phyloP scores from a whole-genome alignment of 805 yeast species.

The Metschnikowia continentalis region DNA sequence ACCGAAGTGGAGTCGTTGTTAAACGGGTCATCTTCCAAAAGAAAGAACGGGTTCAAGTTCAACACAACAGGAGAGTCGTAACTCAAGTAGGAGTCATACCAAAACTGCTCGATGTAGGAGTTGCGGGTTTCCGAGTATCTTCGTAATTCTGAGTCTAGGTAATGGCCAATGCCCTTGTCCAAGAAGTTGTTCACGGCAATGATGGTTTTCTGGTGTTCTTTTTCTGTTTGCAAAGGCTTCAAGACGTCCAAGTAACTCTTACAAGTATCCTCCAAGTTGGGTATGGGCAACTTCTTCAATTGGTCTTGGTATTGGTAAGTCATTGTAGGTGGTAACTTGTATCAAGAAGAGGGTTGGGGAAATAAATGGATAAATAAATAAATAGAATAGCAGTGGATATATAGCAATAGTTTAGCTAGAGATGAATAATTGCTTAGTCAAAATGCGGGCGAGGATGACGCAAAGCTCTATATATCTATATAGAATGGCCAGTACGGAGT shows the following conservation, averaged over 20 bases:
- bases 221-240: conserved; percentile 76
- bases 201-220: conserved; percentile 60
- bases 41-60: conserved; percentile 84
- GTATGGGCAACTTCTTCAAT: conserved; percentile 73
- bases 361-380: background rate
- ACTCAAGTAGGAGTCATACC: conserved; percentile 87
- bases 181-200: conserved; percentile 56
- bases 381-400: background rate
- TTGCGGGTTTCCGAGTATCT: conserved; percentile 60
- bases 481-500: conserved; percentile 7
- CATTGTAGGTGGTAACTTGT: background rate
- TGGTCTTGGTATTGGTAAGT: conserved; percentile 58
- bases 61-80: conserved; percentile 90
- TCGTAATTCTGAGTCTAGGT: conserved; percentile 60
- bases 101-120: conserved; percentile 87
- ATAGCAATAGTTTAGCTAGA: background rate
- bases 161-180: conserved; percentile 46
- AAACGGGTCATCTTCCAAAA: conserved; percentile 89
- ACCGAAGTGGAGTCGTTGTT: conserved; percentile 46
- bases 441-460: background rate
- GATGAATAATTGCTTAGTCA: background rate
- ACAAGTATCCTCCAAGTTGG: conserved; percentile 66
- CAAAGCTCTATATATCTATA: conserved; percentile 8
- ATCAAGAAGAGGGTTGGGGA: background rate
- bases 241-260: conserved; percentile 59